Conservation (phyloP, 805 yeast species). For the Vanderwaltozyma polyspora region DNA sequence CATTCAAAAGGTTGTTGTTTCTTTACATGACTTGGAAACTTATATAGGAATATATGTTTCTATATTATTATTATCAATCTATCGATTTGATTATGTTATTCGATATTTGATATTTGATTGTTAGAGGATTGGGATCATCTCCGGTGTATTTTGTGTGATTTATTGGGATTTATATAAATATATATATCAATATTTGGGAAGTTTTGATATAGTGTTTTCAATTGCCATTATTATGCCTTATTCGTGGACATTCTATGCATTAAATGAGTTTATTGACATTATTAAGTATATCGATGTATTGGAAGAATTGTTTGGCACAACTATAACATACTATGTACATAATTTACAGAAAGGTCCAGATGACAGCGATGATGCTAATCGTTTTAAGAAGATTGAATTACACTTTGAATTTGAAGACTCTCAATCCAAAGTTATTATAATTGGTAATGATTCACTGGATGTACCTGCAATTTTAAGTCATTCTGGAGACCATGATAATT, state of each 20-base stretch:
- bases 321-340: background rate
- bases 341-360: background rate
- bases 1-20: too few relatives aligned
- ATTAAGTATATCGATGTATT: constrained; percentile 1
- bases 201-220: too few relatives aligned
- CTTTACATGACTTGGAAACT: too few relatives aligned
- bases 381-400: constrained; percentile 7
- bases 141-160: too few relatives aligned
- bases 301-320: constrained; percentile 4
- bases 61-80: too few relatives aligned
- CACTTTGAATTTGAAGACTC: constrained; percentile 3
- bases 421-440: constrained; percentile 4
- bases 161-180: too few relatives aligned
- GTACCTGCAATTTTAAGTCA: constrained; percentile 11
- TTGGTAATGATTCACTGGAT: constrained; percentile 6
- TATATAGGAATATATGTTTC: too few relatives aligned
- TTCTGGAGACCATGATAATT: constrained; percentile 5
- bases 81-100: too few relatives aligned
- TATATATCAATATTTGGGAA: too few relatives aligned
- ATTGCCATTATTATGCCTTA: too few relatives aligned
- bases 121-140: too few relatives aligned
- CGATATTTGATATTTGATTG: too few relatives aligned
- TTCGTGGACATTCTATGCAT: constrained; percentile 8
- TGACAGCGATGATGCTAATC: constrained; percentile 2
- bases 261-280: constrained; percentile 4